Evolutionary conservation across 2,329 filamentous ascomycete species (phyloP), one percentile per base, ranked within the genome.

Genomic region (Diaporthe batatas): DNA sequence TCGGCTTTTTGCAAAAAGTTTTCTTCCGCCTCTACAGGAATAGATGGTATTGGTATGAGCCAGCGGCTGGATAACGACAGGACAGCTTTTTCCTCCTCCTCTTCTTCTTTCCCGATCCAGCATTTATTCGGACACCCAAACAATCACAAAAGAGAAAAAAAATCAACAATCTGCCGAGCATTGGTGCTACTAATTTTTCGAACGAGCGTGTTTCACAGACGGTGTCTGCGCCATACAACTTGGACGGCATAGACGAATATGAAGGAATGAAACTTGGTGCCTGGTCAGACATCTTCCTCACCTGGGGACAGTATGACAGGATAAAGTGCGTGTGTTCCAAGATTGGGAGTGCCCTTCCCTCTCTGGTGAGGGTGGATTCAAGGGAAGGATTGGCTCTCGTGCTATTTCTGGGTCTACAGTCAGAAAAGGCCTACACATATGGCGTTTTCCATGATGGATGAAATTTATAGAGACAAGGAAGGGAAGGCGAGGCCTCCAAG

Each of bases 11-110:
- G 39, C 69, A 36, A 70, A 62, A 42, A 47, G 59, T 72, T 65
- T 51, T 39, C 47, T 51, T 42, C 34, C 29, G 25, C 51, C 57
- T 59, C 47, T 53, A 23, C 34, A 39, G 54, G 29, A 55, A 54
- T 72, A 72, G 69, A 73, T 64, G 64, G 49, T 68, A 65, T 62
- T 69, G 64, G 49, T 68, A 65, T 62, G 55, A 62, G 62, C 42
- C 29, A 68, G 69, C 55, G 72, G 47, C 55, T 68, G 62, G 62
- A 39, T 59, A 32, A 55, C 69, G 49, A 72, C 47, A 39, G 47
- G 42, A 42, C 36, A 65, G 67, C 55, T 47, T 23, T 51, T 67
- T 62, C 39, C 47, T 51, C 39, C 47, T 51, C 16, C 18, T 16
- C 39, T 42, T 42, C 39, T 6, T 42, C 16, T 36, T 6, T 36